phyloP scores from a whole-genome alignment of 1,284 basidiomycete genomes.

The Schizopora paradoxa region DNA sequence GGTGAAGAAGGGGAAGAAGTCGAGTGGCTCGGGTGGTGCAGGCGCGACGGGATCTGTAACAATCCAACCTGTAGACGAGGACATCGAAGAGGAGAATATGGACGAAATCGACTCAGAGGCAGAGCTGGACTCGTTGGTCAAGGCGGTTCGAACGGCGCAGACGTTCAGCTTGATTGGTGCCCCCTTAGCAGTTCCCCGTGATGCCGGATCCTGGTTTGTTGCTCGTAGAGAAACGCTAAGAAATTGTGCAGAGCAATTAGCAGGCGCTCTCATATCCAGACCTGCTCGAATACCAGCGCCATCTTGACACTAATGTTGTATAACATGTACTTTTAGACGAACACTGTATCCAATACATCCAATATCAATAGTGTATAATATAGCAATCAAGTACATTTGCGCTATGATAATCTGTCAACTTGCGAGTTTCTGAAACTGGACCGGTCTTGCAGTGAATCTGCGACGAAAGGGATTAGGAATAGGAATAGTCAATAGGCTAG shows the following conservation, averaged over 20 bases:
- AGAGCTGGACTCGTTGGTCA: constrained; percentile 55
- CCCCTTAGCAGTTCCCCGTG: constrained; percentile 45
- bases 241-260: constrained; percentile 61
- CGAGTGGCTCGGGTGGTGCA: constrained; percentile 29
- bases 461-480: background rate
- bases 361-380: too few species aligned
- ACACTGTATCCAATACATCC: too few species aligned
- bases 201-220: constrained; percentile 64
- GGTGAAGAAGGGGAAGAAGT: constrained; percentile 47
- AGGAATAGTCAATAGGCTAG: background rate
- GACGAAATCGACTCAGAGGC: constrained; percentile 78
- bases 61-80: constrained; percentile 35
- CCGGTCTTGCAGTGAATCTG: constrained; percentile 81
- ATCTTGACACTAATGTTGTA: too few species aligned
- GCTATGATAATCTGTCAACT: constrained; percentile 5
- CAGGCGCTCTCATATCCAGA: constrained; percentile 41
- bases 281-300: background rate
- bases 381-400: too few species aligned
- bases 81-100: constrained; percentile 65
- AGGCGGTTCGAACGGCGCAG: constrained; percentile 48
- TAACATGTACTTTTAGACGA: too few species aligned
- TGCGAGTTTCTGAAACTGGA: constrained; percentile 59
- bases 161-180: constrained; percentile 44
- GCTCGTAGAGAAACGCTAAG: constrained; percentile 65
- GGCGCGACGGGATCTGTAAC: constrained; percentile 31